phyloP scores from a whole-genome alignment of 768 basidiomycete genomes.

The Russula foetens region DNA sequence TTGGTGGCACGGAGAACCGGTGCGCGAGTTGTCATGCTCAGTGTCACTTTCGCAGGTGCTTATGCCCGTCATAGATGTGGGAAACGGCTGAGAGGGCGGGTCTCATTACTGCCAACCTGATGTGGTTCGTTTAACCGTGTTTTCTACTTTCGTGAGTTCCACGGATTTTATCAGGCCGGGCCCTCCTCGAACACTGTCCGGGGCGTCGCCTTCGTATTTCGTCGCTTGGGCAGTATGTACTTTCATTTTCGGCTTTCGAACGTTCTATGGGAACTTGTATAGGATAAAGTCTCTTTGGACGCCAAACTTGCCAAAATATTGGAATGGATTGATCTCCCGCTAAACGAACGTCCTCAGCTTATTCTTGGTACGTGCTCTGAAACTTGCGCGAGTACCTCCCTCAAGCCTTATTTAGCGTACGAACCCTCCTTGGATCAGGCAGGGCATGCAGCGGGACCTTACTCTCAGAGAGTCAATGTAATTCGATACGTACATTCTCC shows the following conservation, averaged over 20 bases:
- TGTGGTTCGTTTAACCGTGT: constrained; percentile 60
- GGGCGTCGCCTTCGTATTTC: constrained; percentile 63
- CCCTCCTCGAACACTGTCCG: constrained; percentile 60
- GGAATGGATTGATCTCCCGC: constrained; percentile 73
- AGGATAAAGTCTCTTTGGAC: constrained; percentile 54
- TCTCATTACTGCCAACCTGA: constrained; percentile 73
- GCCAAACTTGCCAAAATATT: constrained; percentile 73
- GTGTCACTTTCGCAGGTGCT: background rate
- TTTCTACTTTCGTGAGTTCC: background rate
- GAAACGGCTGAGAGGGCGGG: constrained; percentile 73
- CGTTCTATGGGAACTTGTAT: background rate
- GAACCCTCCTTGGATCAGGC: constrained; percentile 85
- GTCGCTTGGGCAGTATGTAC: constrained; percentile 62
- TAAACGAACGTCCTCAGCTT: constrained; percentile 65
- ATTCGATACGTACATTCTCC: constrained; percentile 22
- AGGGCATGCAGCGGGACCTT: constrained; percentile 65
- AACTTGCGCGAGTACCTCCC: constrained; percentile 4
- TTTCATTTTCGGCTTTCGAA: background rate
- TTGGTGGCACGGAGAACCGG: constrained; percentile 92
- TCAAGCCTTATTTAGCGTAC: constrained; percentile 43
- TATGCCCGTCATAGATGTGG: constrained; percentile 59
- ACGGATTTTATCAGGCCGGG: constrained; percentile 55
- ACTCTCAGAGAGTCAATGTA: constrained; percentile 64
- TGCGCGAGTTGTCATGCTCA: constrained; percentile 29
- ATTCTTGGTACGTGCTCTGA: constrained; percentile 48